Conservation (phyloP, 2,329 filamentous ascomycete genomes). For the Sporothrix schenckii region DNA sequence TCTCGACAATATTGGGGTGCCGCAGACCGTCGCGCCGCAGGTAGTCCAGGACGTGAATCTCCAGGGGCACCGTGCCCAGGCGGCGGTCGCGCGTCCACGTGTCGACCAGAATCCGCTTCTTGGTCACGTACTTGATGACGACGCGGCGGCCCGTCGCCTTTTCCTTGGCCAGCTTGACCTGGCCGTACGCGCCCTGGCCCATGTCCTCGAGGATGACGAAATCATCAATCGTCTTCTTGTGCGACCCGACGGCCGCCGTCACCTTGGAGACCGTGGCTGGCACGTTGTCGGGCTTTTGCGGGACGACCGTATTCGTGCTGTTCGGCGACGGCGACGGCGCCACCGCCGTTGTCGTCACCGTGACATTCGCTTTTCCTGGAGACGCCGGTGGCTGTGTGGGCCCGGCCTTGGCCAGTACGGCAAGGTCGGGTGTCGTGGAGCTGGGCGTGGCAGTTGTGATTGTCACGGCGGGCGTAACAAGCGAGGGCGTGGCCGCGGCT, state of each 20-base stretch:
- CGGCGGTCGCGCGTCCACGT: constrained; percentile 96
- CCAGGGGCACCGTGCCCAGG: constrained; percentile 89
- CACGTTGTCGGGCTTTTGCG: background rate
- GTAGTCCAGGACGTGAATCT: constrained; percentile 96
- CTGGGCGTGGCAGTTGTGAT: constrained; percentile 30
- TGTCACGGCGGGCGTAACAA: background rate
- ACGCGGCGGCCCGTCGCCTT: constrained; percentile 81
- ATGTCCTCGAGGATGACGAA: constrained; percentile 96
- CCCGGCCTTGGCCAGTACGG: background rate
- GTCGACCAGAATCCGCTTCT: constrained; percentile 92
- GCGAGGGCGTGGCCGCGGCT: constrained; percentile 33
- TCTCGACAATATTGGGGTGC: constrained; percentile 72
- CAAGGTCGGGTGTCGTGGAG: constrained; percentile 5
- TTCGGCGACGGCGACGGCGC: background rate
- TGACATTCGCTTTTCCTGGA: background rate
- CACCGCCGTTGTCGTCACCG: background rate
- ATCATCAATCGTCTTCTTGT: constrained; percentile 85
- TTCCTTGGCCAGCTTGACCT: constrained; percentile 91
- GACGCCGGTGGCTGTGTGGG: constrained; percentile 1
- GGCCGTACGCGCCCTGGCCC: constrained; percentile 96
- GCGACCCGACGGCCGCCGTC: constrained; percentile 37
- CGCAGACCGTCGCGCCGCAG: constrained; percentile 71
- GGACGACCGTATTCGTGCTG: background rate
- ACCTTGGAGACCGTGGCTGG: constrained; percentile 36
- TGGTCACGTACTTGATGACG: constrained; percentile 97